Evolutionary conservation across 2,329 filamentous ascomycete genomes (phyloP), one percentile per base, ranked within the genome.

Genomic region (Claviceps monticola): DNA sequence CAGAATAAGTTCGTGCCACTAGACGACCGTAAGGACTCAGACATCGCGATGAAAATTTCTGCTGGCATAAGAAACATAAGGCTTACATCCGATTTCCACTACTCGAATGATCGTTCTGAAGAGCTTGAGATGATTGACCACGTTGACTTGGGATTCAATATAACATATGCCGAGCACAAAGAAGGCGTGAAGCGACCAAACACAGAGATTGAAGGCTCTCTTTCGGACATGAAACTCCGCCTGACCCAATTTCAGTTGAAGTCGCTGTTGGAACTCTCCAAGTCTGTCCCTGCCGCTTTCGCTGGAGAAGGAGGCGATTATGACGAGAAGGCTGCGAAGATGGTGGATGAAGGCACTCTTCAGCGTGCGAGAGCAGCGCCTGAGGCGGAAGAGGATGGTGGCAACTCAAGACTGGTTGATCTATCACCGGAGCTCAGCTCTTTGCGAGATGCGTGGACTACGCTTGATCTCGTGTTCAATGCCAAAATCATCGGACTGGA

Each of bases 81-180:
- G 37, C 72, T 98, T 29, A 96, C 88, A 0, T 97, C 91, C 0
- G 83, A 88, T 51, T 88, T 97, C 61, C 80, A 95, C 63, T 97
- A 94, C 60, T 67, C 79, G 0, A 75, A 82, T 2, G 79, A 82
- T 37, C 69, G 78, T 52, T 80, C 80, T 0, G 93, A 98, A 66
- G 89, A 95, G 64, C 74, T 98, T 7, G 88, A 98, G 64, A 85
- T 99, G 72, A 95, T 99, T 59, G 90, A 98, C 61, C 89, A 96
- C 59, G 89, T 98, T 13, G 93, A 98, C 64, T 73, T 99, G 23
- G 87, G 86, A 47, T 96, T 98, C 69, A 87, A 86, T 55, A 83
- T 98, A 57, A 94, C 86, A 2, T 91, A 96, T 66, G 80, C 90
- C 1, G 91, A 97, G 63, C 93, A 98, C 63, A 82, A 80, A 58